Evolutionary conservation across 75 land plant species (phyloP), one percentile per base, ranked within the genome.

Genomic region (Gnetum montanum): DNA sequence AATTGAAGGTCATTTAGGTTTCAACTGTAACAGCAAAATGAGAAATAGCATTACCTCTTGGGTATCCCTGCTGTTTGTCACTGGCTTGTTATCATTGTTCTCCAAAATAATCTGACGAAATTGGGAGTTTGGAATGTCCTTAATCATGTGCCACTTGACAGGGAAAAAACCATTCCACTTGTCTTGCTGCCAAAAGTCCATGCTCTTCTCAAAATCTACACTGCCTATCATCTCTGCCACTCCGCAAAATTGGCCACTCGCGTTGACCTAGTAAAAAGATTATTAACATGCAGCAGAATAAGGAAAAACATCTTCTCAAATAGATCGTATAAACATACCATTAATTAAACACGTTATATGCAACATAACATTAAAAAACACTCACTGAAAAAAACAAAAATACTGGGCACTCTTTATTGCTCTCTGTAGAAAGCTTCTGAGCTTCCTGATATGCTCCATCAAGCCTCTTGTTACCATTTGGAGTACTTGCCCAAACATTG

Each of bases 141-240:
- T 84, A 23, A 81, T 67, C 13, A 81, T 59, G 46, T 84, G 85
- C 88, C 88, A 81, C 54, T 70, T 73, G 8, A 84, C 75, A 0
- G 88, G 68, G 54, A 84, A 84, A 34, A 80, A 71, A 0, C 88
- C 88, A 74, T 47, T 77, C 88, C 88, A 84, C 68, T 77, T 84
- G 35, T 77, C 88, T 31, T 70, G 72, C 66, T 81, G 88, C 88
- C 88, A 81, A 57, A 73, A 84, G 49, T 84, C 85, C 72, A 81
- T 70, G 41, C 67, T 78, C 52, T 77, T 81, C 5, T 64, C 49
- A 37, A 81, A 84, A 65, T 84, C 88, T 19, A 84, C 78, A 19
- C 66, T 54, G 19, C 88, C 88, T 41, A 59, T 46, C 88, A 84
- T 84, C 70, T 84, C 85, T 23, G 88, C 88, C 44, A 81, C 25